phyloP scores from a whole-genome alignment of 371 early-diverging fungal genomes.

The Conidiobolus incongruus region DNA sequence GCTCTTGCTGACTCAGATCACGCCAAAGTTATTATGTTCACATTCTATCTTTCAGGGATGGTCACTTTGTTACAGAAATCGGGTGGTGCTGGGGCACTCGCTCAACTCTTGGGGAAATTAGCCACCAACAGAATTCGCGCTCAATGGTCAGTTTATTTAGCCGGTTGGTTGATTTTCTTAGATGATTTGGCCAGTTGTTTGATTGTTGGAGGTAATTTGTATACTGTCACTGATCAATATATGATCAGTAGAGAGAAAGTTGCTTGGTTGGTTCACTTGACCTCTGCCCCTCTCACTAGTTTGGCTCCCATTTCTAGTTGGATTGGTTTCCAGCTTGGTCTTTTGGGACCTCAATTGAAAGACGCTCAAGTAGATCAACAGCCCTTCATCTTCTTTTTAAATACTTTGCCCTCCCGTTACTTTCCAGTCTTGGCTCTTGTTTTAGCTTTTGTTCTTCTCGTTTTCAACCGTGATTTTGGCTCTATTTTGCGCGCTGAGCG shows the following conservation, averaged over 20 bases:
- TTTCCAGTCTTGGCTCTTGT: conserved; percentile 4
- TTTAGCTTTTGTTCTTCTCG: neutral
- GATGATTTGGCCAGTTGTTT: conserved; percentile 5
- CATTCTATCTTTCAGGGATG: conserved; percentile 1
- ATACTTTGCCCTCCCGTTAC: conserved; percentile 3
- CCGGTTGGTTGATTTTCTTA: conserved; percentile 3
- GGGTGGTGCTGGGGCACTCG: conserved; percentile 5
- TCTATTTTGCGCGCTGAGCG: conserved; percentile 3
- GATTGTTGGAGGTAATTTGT: conserved; percentile 5
- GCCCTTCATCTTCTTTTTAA: conserved; percentile 5
- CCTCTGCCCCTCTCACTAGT: conserved; percentile 3
- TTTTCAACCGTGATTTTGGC: conserved; percentile 3
- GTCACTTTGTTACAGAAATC: conserved; percentile 3
- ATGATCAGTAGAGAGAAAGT: conserved; percentile 1
- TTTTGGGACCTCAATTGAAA: neutral
- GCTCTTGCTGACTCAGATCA: conserved; percentile 4
- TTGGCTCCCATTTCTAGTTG: conserved; percentile 4
- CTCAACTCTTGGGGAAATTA: neutral
- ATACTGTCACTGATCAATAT: conserved; percentile 1
- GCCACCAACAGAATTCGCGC: conserved; percentile 4
- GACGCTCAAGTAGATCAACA: neutral
- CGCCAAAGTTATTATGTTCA: conserved; percentile 5
- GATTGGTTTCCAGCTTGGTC: conserved; percentile 4
- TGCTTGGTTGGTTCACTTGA: conserved; percentile 4
- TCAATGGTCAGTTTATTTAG: conserved; percentile 2